Evolutionary conservation across 768 basidiomycete genomes (phyloP), one percentile per base, ranked within the genome.

Genomic region (Amanita molliuscula): DNA sequence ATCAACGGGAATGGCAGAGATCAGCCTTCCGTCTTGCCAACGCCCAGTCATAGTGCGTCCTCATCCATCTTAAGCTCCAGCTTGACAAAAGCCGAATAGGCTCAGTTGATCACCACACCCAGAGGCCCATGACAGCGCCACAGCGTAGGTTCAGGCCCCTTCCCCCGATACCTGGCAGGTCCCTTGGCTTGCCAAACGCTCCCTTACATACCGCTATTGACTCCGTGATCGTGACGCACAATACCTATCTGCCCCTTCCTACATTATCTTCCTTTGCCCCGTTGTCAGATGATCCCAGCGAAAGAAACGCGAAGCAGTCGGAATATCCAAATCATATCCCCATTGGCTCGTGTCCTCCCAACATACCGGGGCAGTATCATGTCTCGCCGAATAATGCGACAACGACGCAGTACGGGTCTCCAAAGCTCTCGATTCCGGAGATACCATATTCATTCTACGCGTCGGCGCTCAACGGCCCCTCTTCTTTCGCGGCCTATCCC

Each of bases 401-500:
- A 10, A 7, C 7, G 5, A 21, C 28, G 16, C 37, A 13, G 18
- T 21, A 28, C 4, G 13, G n/a, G 28, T 31, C 28, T 20, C 48
- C 9, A 41, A 10, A 20, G 10, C 25, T 29, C 15, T 10, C 11
- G 5, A 25, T 26, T 7, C 36, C 7, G 8, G 48, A 31, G 10
- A 15, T 26, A 1, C 10, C 28, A 31, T 41, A 29, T 40, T 13
- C 48, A 40, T 29, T 47, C 8, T 37, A 47, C 21, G n/a, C 18
- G 28, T 10, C 37, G 8, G 31, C 10, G 5, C 16, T 40, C 37
- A 41, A 33, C 15, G 37, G 48, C 11, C 38, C 38, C 38, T 18
- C 52, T 40, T n/a, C 40, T 23, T 29, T 41, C 34, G 4, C 51
- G 48, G 5, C 48, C 55, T 10, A 43, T 51, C 34, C 36, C 46